Percentiles rank a stretch among this genome's conserved stretches.
Conservation (phyloP, 2,329 filamentous ascomycete genomes). For the Penicillium concentricum region DNA sequence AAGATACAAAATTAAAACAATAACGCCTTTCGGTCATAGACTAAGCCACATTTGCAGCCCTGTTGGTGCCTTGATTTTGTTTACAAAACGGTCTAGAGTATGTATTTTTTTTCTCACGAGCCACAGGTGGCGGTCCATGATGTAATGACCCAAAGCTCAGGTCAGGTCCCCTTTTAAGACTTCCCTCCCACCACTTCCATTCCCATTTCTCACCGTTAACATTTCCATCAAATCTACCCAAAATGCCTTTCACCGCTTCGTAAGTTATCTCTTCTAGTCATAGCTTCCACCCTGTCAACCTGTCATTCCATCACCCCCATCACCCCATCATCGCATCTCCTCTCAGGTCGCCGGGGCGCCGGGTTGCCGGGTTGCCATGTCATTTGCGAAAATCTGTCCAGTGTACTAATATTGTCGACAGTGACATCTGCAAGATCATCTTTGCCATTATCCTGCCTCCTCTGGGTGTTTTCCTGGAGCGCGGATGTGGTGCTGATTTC, state of each 20-base stretch:
- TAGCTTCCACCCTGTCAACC: neutral
- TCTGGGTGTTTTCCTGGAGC: conserved; percentile 91
- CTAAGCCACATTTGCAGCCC: neutral
- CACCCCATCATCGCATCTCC: no score
- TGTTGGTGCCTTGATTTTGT: neutral
- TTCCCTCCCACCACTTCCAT: conserved; percentile 12
- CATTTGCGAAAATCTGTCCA: neutral
- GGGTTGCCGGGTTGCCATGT: neutral
- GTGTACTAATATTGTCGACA: conserved; percentile 31
- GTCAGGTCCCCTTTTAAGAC: conserved; percentile 51
- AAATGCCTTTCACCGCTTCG: conserved; percentile 53
- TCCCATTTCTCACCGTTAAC: neutral
- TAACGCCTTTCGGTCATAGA: neutral
- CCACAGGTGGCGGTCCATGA: conserved; percentile 28
- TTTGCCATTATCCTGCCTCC: conserved; percentile 87
- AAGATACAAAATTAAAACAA: neutral
- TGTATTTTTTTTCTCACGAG: neutral
- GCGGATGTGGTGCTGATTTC: conserved; percentile 80
- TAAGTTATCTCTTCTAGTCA: conserved; percentile 33
- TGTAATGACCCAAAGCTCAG: conserved; percentile 48
- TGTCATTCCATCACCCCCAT: no score
- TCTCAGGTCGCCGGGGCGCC: neutral
- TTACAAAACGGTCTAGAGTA: neutral
- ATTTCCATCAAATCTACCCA: conserved; percentile 27
- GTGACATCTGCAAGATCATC: conserved; percentile 78